Conservation (phyloP, 306 rosid genomes). For the Mimosa pudica region DNA sequence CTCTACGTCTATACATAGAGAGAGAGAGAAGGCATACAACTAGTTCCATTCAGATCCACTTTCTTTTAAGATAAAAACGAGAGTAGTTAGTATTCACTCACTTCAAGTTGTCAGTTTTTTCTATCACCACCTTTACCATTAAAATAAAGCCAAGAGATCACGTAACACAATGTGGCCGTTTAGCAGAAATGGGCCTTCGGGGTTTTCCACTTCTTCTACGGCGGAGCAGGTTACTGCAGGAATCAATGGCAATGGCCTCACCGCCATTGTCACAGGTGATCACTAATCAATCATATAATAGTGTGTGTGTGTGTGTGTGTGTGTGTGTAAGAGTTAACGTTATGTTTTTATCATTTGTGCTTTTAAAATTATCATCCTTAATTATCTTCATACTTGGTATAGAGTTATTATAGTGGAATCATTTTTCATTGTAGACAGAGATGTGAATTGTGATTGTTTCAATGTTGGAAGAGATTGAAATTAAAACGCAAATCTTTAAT, state of each 20-base stretch:
- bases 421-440: not conserved
- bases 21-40: too few relatives aligned
- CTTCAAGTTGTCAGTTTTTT: too few relatives aligned
- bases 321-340: too few relatives aligned
- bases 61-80: too few relatives aligned
- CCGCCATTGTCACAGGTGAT: constrained; percentile 83
- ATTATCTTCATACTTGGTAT: too few relatives aligned
- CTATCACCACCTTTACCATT: not conserved
- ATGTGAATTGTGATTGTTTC: not conserved
- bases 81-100: too few relatives aligned
- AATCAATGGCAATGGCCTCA: constrained; percentile 69
- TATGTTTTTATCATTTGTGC: too few relatives aligned
- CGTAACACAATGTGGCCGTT: constrained; percentile 63
- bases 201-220: constrained; percentile 72
- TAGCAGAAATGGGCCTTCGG: constrained; percentile 61
- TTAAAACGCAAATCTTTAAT: too few relatives aligned
- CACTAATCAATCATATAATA: not conserved
- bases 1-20: too few relatives aligned
- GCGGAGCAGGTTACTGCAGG: constrained; percentile 80
- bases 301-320: not conserved
- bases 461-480: not conserved
- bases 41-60: too few relatives aligned
- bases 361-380: too few relatives aligned
- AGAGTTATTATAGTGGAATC: not conserved
- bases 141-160: not conserved